Evolutionary conservation across 2,329 filamentous ascomycete species (phyloP).

Genomic region (Ceratocystiopsis minuta): DNA sequence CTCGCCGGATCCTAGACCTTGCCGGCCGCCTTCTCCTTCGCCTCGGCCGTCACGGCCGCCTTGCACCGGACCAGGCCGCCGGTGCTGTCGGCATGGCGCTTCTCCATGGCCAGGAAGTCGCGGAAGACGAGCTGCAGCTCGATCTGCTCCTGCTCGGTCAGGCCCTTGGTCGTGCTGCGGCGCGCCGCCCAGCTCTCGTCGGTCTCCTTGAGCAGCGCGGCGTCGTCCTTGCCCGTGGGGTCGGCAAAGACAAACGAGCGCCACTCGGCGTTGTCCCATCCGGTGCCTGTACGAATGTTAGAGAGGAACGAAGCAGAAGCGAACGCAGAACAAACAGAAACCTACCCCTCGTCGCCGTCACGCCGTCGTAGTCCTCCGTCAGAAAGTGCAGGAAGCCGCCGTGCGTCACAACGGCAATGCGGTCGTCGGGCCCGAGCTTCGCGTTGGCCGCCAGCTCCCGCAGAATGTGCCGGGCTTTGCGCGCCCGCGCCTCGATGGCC

Average conservation of each 20-base stretch:
- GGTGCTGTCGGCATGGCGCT: too few relatives aligned
- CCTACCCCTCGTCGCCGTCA: slow-evolving; percentile 16
- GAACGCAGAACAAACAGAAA: not conserved
- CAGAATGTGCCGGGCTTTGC: slow-evolving; percentile 41
- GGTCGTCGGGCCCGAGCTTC: slow-evolving; percentile 26
- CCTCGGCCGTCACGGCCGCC: too few relatives aligned
- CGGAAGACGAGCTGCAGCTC: slow-evolving; percentile 24
- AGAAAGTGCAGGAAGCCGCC: slow-evolving; percentile 48
- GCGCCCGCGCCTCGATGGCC: slow-evolving; percentile 42
- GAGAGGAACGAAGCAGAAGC: too few relatives aligned
- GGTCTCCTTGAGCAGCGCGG: slow-evolving; percentile 31
- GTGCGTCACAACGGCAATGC: slow-evolving; percentile 27
- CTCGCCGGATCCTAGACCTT: too few relatives aligned
- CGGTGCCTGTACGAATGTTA: slow-evolving; percentile 42
- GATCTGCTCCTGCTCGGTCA: slow-evolving; percentile 27
- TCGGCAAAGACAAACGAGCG: slow-evolving; percentile 49
- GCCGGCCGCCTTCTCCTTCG: not conserved
- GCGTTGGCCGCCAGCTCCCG: slow-evolving; percentile 24
- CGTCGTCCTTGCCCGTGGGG: slow-evolving; percentile 26
- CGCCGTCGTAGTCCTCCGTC: slow-evolving; percentile 61
- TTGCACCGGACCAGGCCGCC: too few relatives aligned
- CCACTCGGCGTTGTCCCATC: slow-evolving; percentile 57
- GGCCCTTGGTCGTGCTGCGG: slow-evolving; percentile 20
- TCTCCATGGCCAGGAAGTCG: slow-evolving; percentile 11
- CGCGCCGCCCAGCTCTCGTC: slow-evolving; percentile 27